These are phyloP conservation scores for Hanseniaspora occidentalis DNA, from an alignment of 805 yeast species.

Conservation along the genomic window DNA sequence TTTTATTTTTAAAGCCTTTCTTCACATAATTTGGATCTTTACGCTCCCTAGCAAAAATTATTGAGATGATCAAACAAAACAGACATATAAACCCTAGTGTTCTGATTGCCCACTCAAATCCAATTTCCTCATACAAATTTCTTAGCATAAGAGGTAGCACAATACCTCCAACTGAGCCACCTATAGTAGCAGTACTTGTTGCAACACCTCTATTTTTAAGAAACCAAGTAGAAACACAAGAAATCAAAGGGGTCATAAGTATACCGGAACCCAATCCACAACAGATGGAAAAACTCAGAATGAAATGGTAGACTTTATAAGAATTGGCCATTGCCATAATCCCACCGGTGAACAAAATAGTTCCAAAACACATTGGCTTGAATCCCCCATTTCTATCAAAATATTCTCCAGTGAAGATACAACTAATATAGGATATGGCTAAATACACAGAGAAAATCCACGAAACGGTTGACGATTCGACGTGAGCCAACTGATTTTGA, in stretches of 20 bases:
- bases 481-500: slow-evolving; percentile 36
- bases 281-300: slow-evolving; percentile 40
- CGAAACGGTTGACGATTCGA: slow-evolving; percentile 36
- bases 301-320: slow-evolving; percentile 42
- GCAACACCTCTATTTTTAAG: slow-evolving; percentile 43
- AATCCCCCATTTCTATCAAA: slow-evolving; percentile 44
- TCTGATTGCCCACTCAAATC: slow-evolving; percentile 50
- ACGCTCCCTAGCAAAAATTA: slow-evolving; percentile 31
- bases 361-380: slow-evolving; percentile 29
- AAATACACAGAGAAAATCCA: slow-evolving; percentile 55
- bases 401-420: slow-evolving; percentile 42
- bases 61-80: slow-evolving; percentile 26
- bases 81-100: slow-evolving; percentile 36
- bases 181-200: slow-evolving; percentile 33
- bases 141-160: slow-evolving; percentile 41
- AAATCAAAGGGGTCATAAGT: slow-evolving; percentile 42
- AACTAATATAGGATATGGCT: slow-evolving; percentile 34
- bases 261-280: slow-evolving; percentile 48
- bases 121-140: slow-evolving; percentile 35
- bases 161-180: slow-evolving; percentile 44
- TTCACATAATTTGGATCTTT: slow-evolving; percentile 16
- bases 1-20: slow-evolving; percentile 27
- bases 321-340: slow-evolving; percentile 40
- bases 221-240: slow-evolving; percentile 56
- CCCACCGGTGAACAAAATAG: slow-evolving; percentile 32